A percentile compares a stretch with the other conserved stretches of the same genome.
These are phyloP conservation scores for Oidiodendron maius DNA, from an alignment of 495 filamentous ascomycete species.

Conservation along the genomic window DNA sequence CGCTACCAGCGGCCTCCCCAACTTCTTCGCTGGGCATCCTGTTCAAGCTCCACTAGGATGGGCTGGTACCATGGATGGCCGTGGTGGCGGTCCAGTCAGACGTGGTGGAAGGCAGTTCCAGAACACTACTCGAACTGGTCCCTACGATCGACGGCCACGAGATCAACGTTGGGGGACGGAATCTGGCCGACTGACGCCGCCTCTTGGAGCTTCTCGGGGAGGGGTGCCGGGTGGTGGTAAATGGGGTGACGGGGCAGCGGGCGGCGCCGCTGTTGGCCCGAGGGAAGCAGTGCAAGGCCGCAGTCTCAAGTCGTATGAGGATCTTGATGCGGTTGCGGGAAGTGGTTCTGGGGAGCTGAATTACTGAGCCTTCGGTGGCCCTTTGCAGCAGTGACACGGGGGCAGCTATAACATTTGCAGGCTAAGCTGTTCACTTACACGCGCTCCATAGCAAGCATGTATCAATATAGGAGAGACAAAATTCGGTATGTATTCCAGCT, in stretches of 20 bases:
- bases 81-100: constrained; percentile 39
- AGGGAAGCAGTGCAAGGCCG: constrained; percentile 83
- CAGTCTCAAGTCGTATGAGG: constrained; percentile 92
- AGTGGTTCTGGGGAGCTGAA: constrained; percentile 56
- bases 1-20: constrained; percentile 37
- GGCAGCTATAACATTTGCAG: too few species aligned
- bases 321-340: constrained; percentile 73
- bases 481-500: too few species aligned
- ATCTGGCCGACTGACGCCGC: constrained; percentile 22
- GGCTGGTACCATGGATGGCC: constrained; percentile 20
- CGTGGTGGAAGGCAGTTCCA: constrained; percentile 28
- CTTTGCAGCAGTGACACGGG: too few species aligned
- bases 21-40: constrained; percentile 48
- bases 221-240: constrained; percentile 44
- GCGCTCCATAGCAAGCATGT: too few species aligned
- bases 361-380: constrained; percentile 38
- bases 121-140: constrained; percentile 16
- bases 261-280: constrained; percentile 67
- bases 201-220: constrained; percentile 26
- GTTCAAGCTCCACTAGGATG: constrained; percentile 40
- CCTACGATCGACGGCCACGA: constrained; percentile 26
- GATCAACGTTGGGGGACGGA: constrained; percentile 25
- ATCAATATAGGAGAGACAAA: too few species aligned
- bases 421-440: too few species aligned
- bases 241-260: constrained; percentile 59